Evolutionary conservation across 2,329 filamentous ascomycete genomes (phyloP), one percentile per base, ranked within the genome.

Genomic region (Fusarium oxysporum): DNA sequence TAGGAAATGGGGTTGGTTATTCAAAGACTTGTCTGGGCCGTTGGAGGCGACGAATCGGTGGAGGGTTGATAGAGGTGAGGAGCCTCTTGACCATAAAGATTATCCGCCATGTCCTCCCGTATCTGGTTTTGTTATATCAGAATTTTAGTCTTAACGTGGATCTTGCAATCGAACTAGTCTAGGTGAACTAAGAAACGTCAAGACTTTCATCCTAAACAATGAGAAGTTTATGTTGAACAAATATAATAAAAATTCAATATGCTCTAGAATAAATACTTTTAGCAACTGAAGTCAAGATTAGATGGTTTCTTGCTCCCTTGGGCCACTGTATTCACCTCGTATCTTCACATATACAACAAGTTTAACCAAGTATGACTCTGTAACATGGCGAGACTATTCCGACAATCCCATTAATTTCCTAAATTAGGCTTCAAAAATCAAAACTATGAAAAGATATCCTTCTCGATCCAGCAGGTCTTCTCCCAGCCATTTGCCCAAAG

Each of bases 1-100:
- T 12, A 53, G 33, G 47, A 76, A 76, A 68, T 76, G 72, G 74
- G 68, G 62, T 12, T 76, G 74, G 74, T 28, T 62, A 5, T 57
- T 76, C 1, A 54, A 33, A 19, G 74, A 71, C 1, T 53, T 68
- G 16, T 14, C 61, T 5, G 70, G 54, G 1, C 28, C 60, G 8
- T 44, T 76, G 12, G 54, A 65, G 5, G 68, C 70, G 25, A 76
- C 74, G 6, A 76, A 76, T 60, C 35, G 44, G 7, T 76, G 72
- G 74, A 58, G 74, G 16, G 28, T 58, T 7, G 50, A 59, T 28
- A 62, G 71, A 44, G 67, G 68, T 8, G 71, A 73, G 8, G 44
- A 68, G 2, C 71, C 71, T 1, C 40, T 73, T 3, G 25, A 50
- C 8, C 41, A 63, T 12, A 16, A 47, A 17, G 51, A 59, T 23